Base-by-base conservation (phyloP, 2,329 filamentous ascomycete genomes). In the Apiospora aurea region DNA sequence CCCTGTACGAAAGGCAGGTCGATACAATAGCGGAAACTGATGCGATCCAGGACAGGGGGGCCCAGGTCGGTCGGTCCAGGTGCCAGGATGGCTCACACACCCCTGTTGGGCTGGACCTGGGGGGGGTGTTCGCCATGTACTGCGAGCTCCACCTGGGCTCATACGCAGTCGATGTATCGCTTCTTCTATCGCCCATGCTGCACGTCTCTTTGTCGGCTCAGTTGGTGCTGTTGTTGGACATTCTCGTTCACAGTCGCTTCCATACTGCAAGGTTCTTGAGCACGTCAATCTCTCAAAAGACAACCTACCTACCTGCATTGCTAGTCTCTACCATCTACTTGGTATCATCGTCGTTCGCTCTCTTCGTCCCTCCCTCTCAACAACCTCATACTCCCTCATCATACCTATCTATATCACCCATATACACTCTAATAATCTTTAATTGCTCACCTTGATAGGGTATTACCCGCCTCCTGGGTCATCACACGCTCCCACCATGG, bases 71-170 rank as follows among this genome's bases (percentile, higher is more conserved):
- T n/a, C 34, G 26, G 26, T 29, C 26, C 26, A 29, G 26, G 26
- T 29, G 26, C 26, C 57, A 64, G 57, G 8, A 21, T 41, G 18
- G 57, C 21, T 41, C 34, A 41, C 29, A 38, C 57, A 38, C 57
- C 57, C 57, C 57, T 64, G 57, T n/a, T 41, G 18, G n/a, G n/a
- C n/a, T n/a, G n/a, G 57, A 4, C 29, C 57, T 41, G 29, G 57
- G 57, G 53, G 26, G 26, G 53, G 53, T 46, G 46, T 61, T 61
- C 53, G 34, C 57, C 57, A 64, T 57, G 11, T n/a, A 64, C n/a
- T n/a, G n/a, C n/a, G n/a, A 64, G 53, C 57, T 64, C 57, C 57
- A 64, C 57, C 16, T 41, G 6, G 57, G 18, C n/a, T 64, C 57
- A 29, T 64, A 38, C 57, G 18, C 29, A 29, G 26, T 38, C 29